Evolutionary conservation across 805 yeast species (phyloP), one percentile per base, ranked within the genome.

Genomic region (Kregervanrija delftensis): DNA sequence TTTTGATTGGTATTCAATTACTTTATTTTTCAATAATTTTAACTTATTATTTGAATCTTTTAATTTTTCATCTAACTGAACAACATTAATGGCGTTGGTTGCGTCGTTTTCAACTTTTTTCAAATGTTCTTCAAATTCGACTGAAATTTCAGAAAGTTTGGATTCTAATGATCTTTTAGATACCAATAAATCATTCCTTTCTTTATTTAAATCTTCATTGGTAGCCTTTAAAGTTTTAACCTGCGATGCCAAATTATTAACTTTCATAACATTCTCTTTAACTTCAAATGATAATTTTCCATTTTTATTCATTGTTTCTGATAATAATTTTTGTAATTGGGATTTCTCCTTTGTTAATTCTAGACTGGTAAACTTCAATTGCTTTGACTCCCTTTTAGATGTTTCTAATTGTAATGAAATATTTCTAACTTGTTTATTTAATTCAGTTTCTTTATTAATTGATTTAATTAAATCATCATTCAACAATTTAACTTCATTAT

Each of bases 381-480:
- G 56, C 14, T 72, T 68, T 11, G 67, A 64, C 40, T 69, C 74
- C n/a, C 64, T 66, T 33, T 69, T 63, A n/a, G 76, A 59, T 8
- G 76, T 74, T 48, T 81, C 87, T 38, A 79, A 63, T 48, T 81
- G 83, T 50, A 80, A 73, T 37, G 73, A 76, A 28, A 83, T 63
- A 34, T 76, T 76, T 42, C 85, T 82, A 50, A 81, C 67, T 39
- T 76, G 81, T 51, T 81, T 83, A 47, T 81, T 76, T 44, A 83
- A 60, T 30, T 74, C 77, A 1, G 87, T 79, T 59, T 87, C 95
- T 34, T 69, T 71, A 52, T 80, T 79, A 64, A 80, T 67, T 50
- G 77, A 73, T 44, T 68, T 66, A 33, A 72, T 68, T 34, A 86
- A 57, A 39, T 79, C 80, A 33, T 68, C 68, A 49, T 74, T 77